Evolutionary conservation across 805 yeast genomes (phyloP).

Genomic region (Blastobotrys peoriensis): DNA sequence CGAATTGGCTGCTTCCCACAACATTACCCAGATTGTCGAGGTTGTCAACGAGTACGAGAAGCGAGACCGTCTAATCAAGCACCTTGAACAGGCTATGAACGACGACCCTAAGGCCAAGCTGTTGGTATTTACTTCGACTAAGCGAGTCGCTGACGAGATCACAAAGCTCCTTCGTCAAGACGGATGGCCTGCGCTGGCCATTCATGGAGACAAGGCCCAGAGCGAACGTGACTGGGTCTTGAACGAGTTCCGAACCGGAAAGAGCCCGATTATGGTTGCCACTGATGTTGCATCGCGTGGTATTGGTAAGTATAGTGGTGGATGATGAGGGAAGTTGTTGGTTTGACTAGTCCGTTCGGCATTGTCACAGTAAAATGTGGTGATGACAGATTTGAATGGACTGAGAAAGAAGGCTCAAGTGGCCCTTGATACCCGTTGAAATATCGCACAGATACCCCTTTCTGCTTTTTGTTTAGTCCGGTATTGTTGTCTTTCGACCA

Average conservation of each 20-base stretch:
- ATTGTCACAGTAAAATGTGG: no score
- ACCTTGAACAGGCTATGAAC: constrained; percentile 70
- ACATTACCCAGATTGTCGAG: constrained; percentile 88
- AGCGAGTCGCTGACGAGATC: constrained; percentile 95
- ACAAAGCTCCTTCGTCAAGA: constrained; percentile 88
- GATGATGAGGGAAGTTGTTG: no score
- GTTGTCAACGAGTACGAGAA: constrained; percentile 89
- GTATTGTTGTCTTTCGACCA: neutral
- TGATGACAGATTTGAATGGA: no score
- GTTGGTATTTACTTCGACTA: constrained; percentile 90
- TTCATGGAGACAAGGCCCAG: constrained; percentile 98
- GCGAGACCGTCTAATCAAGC: constrained; percentile 81
- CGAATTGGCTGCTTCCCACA: constrained; percentile 95
- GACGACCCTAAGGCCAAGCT: constrained; percentile 60
- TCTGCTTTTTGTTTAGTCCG: neutral
- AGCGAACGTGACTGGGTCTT: constrained; percentile 98
- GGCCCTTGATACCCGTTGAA: neutral
- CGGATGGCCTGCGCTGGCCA: constrained; percentile 98
- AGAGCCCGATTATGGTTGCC: constrained; percentile 96
- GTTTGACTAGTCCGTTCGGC: no score
- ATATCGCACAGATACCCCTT: neutral
- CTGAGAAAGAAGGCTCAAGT: neutral
- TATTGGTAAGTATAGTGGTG: constrained; percentile 75
- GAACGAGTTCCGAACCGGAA: constrained; percentile 85
- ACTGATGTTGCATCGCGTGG: constrained; percentile 99